Evolutionary conservation across 2,329 filamentous ascomycete genomes (phyloP).

Genomic region (Ascochyta lentis): DNA sequence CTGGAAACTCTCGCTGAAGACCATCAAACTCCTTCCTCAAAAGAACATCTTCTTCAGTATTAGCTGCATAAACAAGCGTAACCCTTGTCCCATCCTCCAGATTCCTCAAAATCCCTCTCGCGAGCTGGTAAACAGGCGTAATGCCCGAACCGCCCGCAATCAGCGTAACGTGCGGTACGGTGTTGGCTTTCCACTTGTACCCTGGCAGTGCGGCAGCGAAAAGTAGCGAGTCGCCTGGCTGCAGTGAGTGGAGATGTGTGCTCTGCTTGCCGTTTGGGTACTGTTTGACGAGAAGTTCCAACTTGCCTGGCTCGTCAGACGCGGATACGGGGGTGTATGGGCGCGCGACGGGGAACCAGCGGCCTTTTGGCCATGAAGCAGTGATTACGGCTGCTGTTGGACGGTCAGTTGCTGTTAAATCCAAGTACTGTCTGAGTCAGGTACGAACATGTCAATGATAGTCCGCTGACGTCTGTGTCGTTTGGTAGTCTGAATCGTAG

Average conservation of each 20-base stretch:
- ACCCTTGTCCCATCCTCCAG: slow-evolving; percentile 67
- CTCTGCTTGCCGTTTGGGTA: slow-evolving; percentile 72
- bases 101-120: slow-evolving; percentile 67
- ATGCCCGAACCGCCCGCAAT: slow-evolving; percentile 77
- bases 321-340: slow-evolving; percentile 70
- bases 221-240: slow-evolving; percentile 66
- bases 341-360: slow-evolving; percentile 65
- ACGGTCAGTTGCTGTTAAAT: not conserved
- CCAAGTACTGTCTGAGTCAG: no score
- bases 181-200: slow-evolving; percentile 57
- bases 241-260: slow-evolving; percentile 69
- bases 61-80: slow-evolving; percentile 71
- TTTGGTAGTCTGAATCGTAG: slow-evolving; percentile 85
- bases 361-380: slow-evolving; percentile 63
- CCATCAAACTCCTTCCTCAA: slow-evolving; percentile 63
- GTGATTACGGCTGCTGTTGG: slow-evolving; percentile 66
- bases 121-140: slow-evolving; percentile 72
- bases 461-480: slow-evolving; percentile 77
- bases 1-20: slow-evolving; percentile 59
- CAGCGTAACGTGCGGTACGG: slow-evolving; percentile 64
- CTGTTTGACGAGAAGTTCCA: slow-evolving; percentile 72
- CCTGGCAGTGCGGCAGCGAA: slow-evolving; percentile 64
- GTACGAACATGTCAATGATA: slow-evolving; percentile 72
- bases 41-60: slow-evolving; percentile 68
- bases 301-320: slow-evolving; percentile 61